Percentiles rank a stretch among this genome's conserved stretches.
Conservation (phyloP, 345 rosid species). For the Bruguiera parviflora region DNA sequence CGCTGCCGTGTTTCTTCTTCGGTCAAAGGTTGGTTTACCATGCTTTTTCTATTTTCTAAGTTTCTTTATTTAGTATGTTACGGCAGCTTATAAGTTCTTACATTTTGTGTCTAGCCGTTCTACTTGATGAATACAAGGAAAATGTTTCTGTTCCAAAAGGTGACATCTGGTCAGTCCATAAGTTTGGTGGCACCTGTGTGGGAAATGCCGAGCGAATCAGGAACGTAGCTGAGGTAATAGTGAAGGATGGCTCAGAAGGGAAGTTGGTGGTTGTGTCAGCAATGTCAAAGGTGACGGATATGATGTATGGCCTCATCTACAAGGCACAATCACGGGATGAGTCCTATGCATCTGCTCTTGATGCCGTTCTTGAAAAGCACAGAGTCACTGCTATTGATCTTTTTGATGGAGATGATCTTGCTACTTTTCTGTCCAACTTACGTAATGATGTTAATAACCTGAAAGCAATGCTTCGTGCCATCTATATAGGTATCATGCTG, state of each 20-base stretch:
- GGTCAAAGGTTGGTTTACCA: conserved; percentile 43
- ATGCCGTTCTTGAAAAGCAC: conserved; percentile 79
- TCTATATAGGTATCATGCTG: conserved; percentile 64
- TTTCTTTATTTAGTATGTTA: neutral
- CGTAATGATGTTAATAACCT: conserved; percentile 77
- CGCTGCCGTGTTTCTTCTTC: conserved; percentile 37
- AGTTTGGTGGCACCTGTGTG: conserved; percentile 98
- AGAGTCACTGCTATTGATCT: conserved; percentile 70
- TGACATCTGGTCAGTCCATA: conserved; percentile 82
- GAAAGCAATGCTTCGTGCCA: conserved; percentile 96
- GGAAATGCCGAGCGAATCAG: conserved; percentile 82
- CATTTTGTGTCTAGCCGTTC: conserved; percentile 36
- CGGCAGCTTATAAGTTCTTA: neutral
- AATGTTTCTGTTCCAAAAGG: conserved; percentile 59
- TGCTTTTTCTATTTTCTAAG: neutral
- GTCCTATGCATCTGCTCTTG: conserved; percentile 68
- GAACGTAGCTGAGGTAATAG: conserved; percentile 72
- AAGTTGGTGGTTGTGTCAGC: conserved; percentile 92
- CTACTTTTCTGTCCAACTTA: conserved; percentile 67
- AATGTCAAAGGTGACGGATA: conserved; percentile 97
- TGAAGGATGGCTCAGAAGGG: conserved; percentile 62
- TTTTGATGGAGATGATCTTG: conserved; percentile 75
- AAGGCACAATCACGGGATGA: conserved; percentile 89
- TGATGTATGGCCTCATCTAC: conserved; percentile 89
- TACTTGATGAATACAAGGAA: conserved; percentile 41